Conservation (phyloP, 2,329 filamentous ascomycete species). For the Neurospora sp. region DNA sequence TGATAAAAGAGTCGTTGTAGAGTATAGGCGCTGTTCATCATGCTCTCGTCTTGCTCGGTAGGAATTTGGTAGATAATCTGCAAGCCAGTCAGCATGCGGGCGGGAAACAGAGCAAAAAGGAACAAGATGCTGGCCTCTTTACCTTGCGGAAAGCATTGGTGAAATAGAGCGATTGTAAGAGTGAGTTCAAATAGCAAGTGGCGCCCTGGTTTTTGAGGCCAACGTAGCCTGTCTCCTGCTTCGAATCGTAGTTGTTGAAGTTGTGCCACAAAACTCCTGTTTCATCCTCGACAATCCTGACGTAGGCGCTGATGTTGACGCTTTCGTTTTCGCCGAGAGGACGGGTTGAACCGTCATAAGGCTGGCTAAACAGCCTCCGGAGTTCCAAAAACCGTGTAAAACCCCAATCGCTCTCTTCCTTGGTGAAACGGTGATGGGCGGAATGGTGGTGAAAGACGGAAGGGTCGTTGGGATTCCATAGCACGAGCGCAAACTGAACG, state of each 20-base stretch:
- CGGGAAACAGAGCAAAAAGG: neutral
- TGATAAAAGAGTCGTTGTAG: slow-evolving; percentile 92
- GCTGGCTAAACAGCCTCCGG: slow-evolving; percentile 68
- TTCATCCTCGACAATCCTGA: slow-evolving; percentile 75
- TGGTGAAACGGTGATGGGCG: slow-evolving; percentile 93
- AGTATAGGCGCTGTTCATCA: slow-evolving; percentile 84
- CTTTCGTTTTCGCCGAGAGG: slow-evolving; percentile 69
- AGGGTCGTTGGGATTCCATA: slow-evolving; percentile 94
- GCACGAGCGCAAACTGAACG: slow-evolving; percentile 85
- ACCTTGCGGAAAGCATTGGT: slow-evolving; percentile 92
- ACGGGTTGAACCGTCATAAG: slow-evolving; percentile 60
- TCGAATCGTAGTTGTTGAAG: slow-evolving; percentile 94
- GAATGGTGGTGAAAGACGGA: slow-evolving; percentile 68
- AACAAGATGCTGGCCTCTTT: slow-evolving; percentile 14
- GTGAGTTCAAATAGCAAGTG: slow-evolving; percentile 78
- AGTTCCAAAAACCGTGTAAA: slow-evolving; percentile 95
- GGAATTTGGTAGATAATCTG: slow-evolving; percentile 96
- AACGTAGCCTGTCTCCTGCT: slow-evolving; percentile 95
- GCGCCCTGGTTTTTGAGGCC: slow-evolving; percentile 95
- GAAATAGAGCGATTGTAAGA: slow-evolving; percentile 76
- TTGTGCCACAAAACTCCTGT: slow-evolving; percentile 88
- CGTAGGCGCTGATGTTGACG: slow-evolving; percentile 73
- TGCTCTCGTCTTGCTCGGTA: slow-evolving; percentile 72
- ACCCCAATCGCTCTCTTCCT: slow-evolving; percentile 95
- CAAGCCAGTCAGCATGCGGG: slow-evolving; percentile 8